Base-by-base conservation (phyloP, 108 stramenopile genomes). In the Skeletonema menzelii region DNA sequence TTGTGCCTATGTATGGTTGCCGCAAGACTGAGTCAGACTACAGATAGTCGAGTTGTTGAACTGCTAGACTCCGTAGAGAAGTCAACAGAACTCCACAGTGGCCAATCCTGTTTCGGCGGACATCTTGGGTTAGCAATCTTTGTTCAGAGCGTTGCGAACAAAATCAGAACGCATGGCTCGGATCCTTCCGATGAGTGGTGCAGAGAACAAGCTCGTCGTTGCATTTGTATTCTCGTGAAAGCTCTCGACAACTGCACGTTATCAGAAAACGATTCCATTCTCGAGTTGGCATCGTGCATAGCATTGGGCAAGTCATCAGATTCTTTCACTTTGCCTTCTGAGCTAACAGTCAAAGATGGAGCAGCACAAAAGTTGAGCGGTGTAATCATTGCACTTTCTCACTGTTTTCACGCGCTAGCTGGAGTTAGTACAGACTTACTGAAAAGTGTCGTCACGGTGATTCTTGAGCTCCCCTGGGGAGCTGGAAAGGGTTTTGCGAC, bases 381-480 rank as follows among this genome's bases (percentile, higher is more conserved):
- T 30, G 7, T 88, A 4, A 74, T 92, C 20, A 73, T 92, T 24
- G 76, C 72, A 8, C 66, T 88, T 38, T 79, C 72, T 0, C 47
- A 75, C 35, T 85, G 85, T 22, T 69, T 85, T 32, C 80, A 79
- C 10, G 63, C 75, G 13, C 64, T 90, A 34, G 30, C 79, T 12
- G 46, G 60, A 10, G 46, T 85, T 5, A 76, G 85, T 34, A 62
- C 72, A 15, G 80, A 84, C 44, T 63, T 92, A 10, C 46, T 85
- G 55, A 56, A 76, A 37, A 81, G 69, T 26, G 32, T 85, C 0
- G 60, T 84, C 20, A 35, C 42, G 32, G 31, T 88, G 27, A 69
- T 92, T 5, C 81, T 85, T 44, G 75, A 84, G 44, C 35, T 92
- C 28, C 81, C 84, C 17, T 87, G 87, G 88, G 87, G 84, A 38